Evolutionary conservation across 108 stramenopile genomes (phyloP), one percentile per base, ranked within the genome.

Genomic region (Fragilaria radians): DNA sequence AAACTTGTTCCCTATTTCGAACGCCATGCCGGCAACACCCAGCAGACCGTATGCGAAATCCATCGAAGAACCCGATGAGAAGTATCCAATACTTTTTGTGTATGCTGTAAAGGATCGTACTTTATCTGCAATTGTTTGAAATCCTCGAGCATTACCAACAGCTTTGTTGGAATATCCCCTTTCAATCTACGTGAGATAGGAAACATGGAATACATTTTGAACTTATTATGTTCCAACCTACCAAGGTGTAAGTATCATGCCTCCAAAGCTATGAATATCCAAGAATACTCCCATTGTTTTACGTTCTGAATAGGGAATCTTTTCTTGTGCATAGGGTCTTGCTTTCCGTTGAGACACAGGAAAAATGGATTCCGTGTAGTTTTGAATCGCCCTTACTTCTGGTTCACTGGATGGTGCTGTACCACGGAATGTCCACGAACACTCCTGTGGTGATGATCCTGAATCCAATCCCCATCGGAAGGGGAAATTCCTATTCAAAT

Each of bases 401-500:
- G 78, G 68, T 42, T 83, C 82, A 32, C 68, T 71, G 0, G 21
- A 57, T 14, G 79, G 28, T 9, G 17, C 45, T 21, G 67, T 28
- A 7, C 82, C 82, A 29, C 71, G 61, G 28, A 69, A 76, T 17
- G 36, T 51, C 4, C 56, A 27, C 18, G 17, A 33, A 62, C 82
- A 83, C 7, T 71, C 61, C 21, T 54, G 19, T 1, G 31, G 31
- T 21, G 50, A 54, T 18, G 75, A 63, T 11, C 82, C 82, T 32
- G 47, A 27, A 7, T 53, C 19, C 4, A 47, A 36, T 1, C 79
- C 79, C 82, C 82, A 83, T 28, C 46, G 25, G 24, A 78, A 79
- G 52, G 66, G 64, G 47, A 62, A 80, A 42, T 83, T 83, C 2
- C 79, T 70, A 61, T 84, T 84, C 23, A 84, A 46, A 54, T 84